phyloP scores from a whole-genome alignment of 225 moss, liverwort and hornwort species.

The Marchantia paleacea region DNA sequence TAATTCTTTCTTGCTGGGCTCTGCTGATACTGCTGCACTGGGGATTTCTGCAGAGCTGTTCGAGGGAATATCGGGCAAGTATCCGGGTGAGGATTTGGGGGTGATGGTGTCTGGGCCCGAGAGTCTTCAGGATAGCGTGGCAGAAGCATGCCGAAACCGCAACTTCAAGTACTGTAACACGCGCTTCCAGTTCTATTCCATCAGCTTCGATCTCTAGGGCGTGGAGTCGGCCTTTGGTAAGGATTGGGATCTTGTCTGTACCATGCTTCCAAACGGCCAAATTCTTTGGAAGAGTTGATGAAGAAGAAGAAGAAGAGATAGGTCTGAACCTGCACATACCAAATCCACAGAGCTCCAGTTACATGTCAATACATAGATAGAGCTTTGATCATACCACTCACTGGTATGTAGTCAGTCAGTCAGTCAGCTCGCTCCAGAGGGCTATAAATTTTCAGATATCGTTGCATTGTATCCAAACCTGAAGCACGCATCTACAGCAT shows the following conservation, averaged over 20 bases:
- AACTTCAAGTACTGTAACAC: constrained; percentile 45
- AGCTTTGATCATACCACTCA: not conserved
- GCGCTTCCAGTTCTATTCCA: constrained; percentile 46
- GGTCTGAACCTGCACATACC: not conserved
- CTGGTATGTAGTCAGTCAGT: no score
- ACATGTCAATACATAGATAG: not conserved
- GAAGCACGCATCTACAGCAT: not conserved
- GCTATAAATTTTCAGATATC: not conserved
- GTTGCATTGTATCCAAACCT: not conserved
- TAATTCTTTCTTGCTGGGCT: not conserved
- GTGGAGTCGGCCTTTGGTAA: not conserved
- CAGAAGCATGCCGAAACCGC: constrained; percentile 36
- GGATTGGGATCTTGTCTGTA: not conserved
- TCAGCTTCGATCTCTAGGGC: constrained; percentile 43
- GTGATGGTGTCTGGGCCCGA: constrained; percentile 51
- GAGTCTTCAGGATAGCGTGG: constrained; percentile 40
- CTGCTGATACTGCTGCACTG: no score
- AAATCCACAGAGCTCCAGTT: not conserved
- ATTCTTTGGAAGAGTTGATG: not conserved
- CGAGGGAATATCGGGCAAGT: constrained; percentile 11
- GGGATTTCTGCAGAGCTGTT: constrained; percentile 19
- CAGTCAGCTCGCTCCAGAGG: not conserved
- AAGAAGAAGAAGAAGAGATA: not conserved
- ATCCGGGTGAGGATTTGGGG: constrained; percentile 40
- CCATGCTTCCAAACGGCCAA: not conserved